Base-by-base conservation (phyloP, 2,329 filamentous ascomycete species). In the Fusarium protoensiforme region DNA sequence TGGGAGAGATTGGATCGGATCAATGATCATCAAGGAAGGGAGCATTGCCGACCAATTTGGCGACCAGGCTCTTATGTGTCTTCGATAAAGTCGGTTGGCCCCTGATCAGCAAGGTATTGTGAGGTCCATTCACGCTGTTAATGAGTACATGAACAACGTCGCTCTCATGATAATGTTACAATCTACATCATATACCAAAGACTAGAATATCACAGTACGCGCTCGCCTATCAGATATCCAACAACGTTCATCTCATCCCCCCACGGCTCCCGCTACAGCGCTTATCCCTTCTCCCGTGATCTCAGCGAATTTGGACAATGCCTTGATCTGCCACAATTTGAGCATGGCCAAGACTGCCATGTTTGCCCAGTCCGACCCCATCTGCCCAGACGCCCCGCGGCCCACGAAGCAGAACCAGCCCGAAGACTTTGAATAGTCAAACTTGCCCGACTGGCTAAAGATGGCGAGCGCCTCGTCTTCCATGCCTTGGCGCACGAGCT, bases 51-150 rank as follows among this genome's bases (percentile, higher is more conserved):
- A 84, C 60, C 83, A 89, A 14, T 98, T 98, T 85, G 96, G 96
- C 2, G 92, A 95, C 64, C 90, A 96, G 77, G 91, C 94, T 5
- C 80, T 96, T 65, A 89, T 97, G 83, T 98, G 95, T 82, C 82
- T 97, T 56, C 85, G 86, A 73, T 92, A 75, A 84, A 43, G 18
- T 27, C 14, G 22, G 43, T 5, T 22, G 31, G 27, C 24, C 13
- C 24, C 33, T 46, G 7, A 13, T 27, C 13, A 7, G 20, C 35
- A 38, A 27, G 53, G 20, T 38, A 27, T 46, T 29, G 22, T 10
- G 9, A n/a, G 31, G n/a, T 41, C 27, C 35, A 5, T 29, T n/a
- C 36, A n/a, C 46, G 24, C 36, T 54, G 35, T 41, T 29, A 4
- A 64, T 20, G 39, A 61, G 24, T n/a, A 53, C 48, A 31, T 41